Conservation (phyloP, 345 rosid genomes). For the Salix purpurea region DNA sequence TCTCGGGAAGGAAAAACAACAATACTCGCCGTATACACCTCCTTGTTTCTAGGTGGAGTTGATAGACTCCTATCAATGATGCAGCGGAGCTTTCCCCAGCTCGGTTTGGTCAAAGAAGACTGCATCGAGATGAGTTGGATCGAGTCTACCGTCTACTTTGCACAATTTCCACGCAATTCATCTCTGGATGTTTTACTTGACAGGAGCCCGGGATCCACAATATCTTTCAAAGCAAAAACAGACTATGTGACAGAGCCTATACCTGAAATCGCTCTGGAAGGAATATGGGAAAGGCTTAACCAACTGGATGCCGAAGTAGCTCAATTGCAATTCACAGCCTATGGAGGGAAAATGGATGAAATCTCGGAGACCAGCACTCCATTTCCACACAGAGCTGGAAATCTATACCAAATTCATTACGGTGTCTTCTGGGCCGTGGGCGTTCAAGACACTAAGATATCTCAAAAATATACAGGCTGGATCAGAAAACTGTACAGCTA, state of each 20-base stretch:
- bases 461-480: neutral
- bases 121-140: neutral
- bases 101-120: neutral
- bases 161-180: neutral
- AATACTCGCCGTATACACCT: constrained; percentile 21
- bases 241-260: constrained; percentile 54
- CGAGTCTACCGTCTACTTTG: neutral
- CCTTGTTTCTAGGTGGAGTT: constrained; percentile 35
- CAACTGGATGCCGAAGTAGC: too few species aligned
- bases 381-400: constrained; percentile 52
- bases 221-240: constrained; percentile 55
- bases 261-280: constrained; percentile 19
- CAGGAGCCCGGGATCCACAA: constrained; percentile 22
- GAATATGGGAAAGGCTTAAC: constrained; percentile 46
- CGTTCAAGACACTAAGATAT: too few species aligned
- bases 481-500: constrained; percentile 28
- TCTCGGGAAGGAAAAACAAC: constrained; percentile 19
- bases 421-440: constrained; percentile 29
- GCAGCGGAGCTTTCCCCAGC: constrained; percentile 29
- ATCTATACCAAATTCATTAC: constrained; percentile 44
- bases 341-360: constrained; percentile 60
- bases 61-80: constrained; percentile 28
- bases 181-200: constrained; percentile 26
- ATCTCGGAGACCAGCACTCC: constrained; percentile 18
- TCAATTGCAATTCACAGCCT: constrained; percentile 38